Evolutionary conservation across 352 stramenopile species (phyloP).

Genomic region (Phytophthora parvispora): DNA sequence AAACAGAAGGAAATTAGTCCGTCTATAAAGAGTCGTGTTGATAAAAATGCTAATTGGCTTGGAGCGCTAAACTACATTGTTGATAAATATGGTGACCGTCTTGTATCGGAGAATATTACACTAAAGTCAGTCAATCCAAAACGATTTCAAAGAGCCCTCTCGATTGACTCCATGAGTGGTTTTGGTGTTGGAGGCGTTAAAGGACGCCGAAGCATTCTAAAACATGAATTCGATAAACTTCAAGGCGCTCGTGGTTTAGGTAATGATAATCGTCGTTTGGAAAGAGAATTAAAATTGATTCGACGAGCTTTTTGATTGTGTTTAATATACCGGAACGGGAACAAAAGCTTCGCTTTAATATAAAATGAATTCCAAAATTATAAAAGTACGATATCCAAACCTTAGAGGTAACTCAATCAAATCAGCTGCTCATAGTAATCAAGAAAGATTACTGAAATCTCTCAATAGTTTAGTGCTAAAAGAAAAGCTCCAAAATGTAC

Average conservation of each 20-base stretch:
- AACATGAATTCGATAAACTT: slow-evolving; percentile 4
- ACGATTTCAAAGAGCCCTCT: background rate
- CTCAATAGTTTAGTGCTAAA: too few species aligned
- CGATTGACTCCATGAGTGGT: too few species aligned
- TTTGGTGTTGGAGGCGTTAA: too few species aligned
- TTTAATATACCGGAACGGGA: background rate
- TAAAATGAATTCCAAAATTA: background rate
- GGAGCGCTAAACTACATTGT: background rate
- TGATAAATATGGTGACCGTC: background rate
- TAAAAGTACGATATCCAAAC: background rate
- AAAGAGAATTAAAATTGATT: slow-evolving; percentile 8
- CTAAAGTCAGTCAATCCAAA: background rate
- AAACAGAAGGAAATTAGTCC: slow-evolving; percentile 4
- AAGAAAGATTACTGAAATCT: too few species aligned
- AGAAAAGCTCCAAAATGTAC: background rate
- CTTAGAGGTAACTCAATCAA: background rate
- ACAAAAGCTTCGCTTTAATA: background rate
- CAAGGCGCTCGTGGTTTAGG: background rate
- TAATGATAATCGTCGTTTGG: background rate
- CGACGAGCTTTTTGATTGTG: slow-evolving; percentile 7
- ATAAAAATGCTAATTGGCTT: slow-evolving; percentile 5
- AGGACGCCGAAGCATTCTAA: background rate
- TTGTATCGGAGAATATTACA: background rate
- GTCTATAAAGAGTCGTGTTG: background rate
- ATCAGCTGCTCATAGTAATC: too few species aligned